Percentiles rank a stretch among this genome's conserved stretches.
Conservation (phyloP, 176 grass and related monocot genomes). For the Thinopyrum elongatum region DNA sequence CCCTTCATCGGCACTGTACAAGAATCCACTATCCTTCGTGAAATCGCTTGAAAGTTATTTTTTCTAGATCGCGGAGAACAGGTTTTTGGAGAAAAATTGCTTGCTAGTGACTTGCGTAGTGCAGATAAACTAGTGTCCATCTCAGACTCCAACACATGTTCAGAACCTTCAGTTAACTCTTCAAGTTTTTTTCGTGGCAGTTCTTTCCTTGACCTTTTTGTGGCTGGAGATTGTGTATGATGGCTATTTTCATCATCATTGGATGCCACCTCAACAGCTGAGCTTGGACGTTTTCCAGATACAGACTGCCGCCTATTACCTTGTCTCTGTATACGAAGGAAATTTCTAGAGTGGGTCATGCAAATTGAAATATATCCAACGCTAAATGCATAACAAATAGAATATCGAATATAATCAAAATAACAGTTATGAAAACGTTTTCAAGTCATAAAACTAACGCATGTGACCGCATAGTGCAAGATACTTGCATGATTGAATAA, state of each 20-base stretch:
- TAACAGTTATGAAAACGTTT: background rate
- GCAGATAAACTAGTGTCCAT: conserved; percentile 24
- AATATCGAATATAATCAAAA: background rate
- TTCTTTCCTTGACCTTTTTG: conserved; percentile 39
- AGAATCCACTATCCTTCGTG: background rate
- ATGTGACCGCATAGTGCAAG: conserved; percentile 5
- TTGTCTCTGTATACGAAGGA: conserved; percentile 28
- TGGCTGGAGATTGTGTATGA: background rate
- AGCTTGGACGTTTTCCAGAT: conserved; percentile 27
- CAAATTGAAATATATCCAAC: conserved; percentile 3
- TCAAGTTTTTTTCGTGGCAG: background rate
- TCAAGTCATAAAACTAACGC: conserved; percentile 4
- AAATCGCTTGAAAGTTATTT: conserved; percentile 25
- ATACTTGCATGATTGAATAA: conserved; percentile 14
- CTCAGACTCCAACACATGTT: conserved; percentile 17
- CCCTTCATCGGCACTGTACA: background rate
- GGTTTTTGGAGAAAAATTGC: conserved; percentile 26
- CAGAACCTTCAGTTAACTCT: background rate
- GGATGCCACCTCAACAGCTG: conserved; percentile 29
- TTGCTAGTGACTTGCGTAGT: conserved; percentile 15
- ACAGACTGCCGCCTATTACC: conserved; percentile 27
- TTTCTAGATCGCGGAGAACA: background rate
- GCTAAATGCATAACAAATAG: background rate
- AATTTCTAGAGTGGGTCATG: conserved; percentile 1
- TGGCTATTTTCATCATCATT: conserved; percentile 30